These are phyloP conservation scores for Parietaria judaica DNA, from an alignment of 306 rosid genomes.

Conservation along the genomic window DNA sequence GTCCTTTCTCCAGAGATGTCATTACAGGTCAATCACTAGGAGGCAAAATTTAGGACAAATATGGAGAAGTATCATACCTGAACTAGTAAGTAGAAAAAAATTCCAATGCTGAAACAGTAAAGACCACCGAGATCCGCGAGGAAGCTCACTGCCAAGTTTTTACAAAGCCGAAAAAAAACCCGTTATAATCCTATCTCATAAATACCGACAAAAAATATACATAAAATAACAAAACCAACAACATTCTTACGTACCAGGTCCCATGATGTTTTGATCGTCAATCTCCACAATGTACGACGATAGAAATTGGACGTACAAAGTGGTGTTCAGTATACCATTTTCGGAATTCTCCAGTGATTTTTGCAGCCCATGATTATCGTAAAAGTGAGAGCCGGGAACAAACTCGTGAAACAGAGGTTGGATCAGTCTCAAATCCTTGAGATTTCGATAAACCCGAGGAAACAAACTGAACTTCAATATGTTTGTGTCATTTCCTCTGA, in stretches of 20 bases:
- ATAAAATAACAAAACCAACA: too few relatives aligned
- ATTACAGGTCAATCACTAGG: background rate
- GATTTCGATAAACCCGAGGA: slow-evolving; percentile 60
- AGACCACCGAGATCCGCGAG: slow-evolving; percentile 98
- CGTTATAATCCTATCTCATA: slow-evolving; percentile 2
- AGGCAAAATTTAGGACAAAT: slow-evolving; percentile 3
- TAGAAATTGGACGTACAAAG: slow-evolving; percentile 71
- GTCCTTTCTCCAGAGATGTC: too few relatives aligned
- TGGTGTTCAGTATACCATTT: slow-evolving; percentile 69
- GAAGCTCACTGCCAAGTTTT: slow-evolving; percentile 65
- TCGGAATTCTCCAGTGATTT: slow-evolving; percentile 66
- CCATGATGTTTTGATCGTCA: slow-evolving; percentile 53
- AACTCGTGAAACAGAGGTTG: slow-evolving; percentile 94
- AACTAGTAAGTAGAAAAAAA: slow-evolving; percentile 77
- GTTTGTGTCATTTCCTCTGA: slow-evolving; percentile 65
- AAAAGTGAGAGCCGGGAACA: slow-evolving; percentile 71
- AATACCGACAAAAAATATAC: too few relatives aligned
- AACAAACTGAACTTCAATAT: slow-evolving; percentile 72
- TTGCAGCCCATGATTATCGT: slow-evolving; percentile 53
- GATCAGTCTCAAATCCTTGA: slow-evolving; percentile 66
- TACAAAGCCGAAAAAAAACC: background rate
- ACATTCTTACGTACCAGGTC: slow-evolving; percentile 58
- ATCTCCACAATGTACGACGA: slow-evolving; percentile 86
- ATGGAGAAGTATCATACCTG: slow-evolving; percentile 44
- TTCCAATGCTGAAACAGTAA: slow-evolving; percentile 79